phyloP scores from a whole-genome alignment of 2,329 filamentous ascomycete genomes.

The Sclerotinia minor region DNA sequence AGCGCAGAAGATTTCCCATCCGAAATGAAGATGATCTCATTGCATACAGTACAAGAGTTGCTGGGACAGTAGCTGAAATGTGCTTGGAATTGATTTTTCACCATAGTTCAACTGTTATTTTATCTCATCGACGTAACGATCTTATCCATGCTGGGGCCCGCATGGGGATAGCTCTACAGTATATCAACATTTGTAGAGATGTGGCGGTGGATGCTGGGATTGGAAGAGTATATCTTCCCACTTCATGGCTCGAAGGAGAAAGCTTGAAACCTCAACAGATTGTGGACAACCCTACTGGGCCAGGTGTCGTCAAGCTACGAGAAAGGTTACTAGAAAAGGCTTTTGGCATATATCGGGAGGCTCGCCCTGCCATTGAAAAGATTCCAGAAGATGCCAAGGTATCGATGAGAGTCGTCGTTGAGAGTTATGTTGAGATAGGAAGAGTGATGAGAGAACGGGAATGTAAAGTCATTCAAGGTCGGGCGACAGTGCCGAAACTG shows the following conservation, averaged over 20 bases:
- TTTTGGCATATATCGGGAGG: slow-evolving; percentile 58
- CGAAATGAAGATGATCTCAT: slow-evolving; percentile 58
- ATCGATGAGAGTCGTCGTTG: slow-evolving; percentile 67
- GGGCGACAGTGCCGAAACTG: slow-evolving; percentile 48
- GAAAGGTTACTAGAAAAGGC: slow-evolving; percentile 58
- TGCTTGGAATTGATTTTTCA: slow-evolving; percentile 67
- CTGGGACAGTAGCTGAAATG: slow-evolving; percentile 69
- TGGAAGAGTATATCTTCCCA: slow-evolving; percentile 67
- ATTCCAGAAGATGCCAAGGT: slow-evolving; percentile 61
- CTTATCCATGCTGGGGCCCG: slow-evolving; percentile 58
- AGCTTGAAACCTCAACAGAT: slow-evolving; percentile 56
- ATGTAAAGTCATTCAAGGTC: slow-evolving; percentile 46
- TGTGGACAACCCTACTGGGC: slow-evolving; percentile 50
- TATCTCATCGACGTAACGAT: slow-evolving; percentile 41
- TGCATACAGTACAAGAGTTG: slow-evolving; percentile 65
- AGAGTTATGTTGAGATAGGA: slow-evolving; percentile 77
- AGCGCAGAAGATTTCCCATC: slow-evolving; percentile 53
- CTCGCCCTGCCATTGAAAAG: slow-evolving; percentile 57
- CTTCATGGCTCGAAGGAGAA: slow-evolving; percentile 60
- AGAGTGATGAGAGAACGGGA: slow-evolving; percentile 52
- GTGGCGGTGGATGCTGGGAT: slow-evolving; percentile 66
- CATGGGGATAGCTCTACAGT: slow-evolving; percentile 76
- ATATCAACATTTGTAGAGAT: slow-evolving; percentile 74
- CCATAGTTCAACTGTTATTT: slow-evolving; percentile 44
- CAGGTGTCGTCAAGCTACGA: slow-evolving; percentile 52